Base-by-base conservation (phyloP, 2,329 filamentous ascomycete species). In the Neonectria hederae region DNA sequence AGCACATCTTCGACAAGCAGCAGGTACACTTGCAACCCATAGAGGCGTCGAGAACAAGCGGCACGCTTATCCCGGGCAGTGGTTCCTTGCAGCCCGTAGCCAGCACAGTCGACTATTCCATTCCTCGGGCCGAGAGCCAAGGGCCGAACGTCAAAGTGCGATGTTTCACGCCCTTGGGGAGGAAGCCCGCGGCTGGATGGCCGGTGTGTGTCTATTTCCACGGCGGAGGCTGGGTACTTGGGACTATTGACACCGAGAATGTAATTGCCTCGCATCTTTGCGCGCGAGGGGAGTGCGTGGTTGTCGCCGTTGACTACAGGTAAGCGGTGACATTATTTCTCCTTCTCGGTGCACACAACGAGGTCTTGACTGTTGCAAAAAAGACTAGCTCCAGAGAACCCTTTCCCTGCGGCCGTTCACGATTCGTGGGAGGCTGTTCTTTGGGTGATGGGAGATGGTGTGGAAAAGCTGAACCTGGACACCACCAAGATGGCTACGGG, bases 171-270 rank as follows among this genome's bases (percentile, higher is more conserved):
- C 86, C 86, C 0, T 71, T 75, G 5, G 83, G 82, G 0, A 65
- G 77, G 5, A 77, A 63, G 11, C 84, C 85, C 0, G 74, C 69
- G 0, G 69, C 66, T 0, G 86, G 86, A 26, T 88, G 86, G 86
- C 86, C 86, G 2, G 80, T 84, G 8, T 82, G 84, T 72, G 68
- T 88, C 4, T 89, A 86, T 72, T 86, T 82, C 69, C 86, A 89
- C 67, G 86, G 86, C 5, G 86, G 86, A 7, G 54, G 54, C 19
- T 57, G 54, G 54, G 54, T 57, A 14, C 32, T 57, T 5, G 54
- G 54, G 24, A 57, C 43, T 10, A 57, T 57, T 49, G 45, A 48
- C 10, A 57, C 54, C 2, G 54, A 57, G 28, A 57, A 57, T 24
- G 54, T 57, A 21, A 57, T 57, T 26, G 54, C 45, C 28, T 57